Evolutionary conservation across 176 grass and related monocot genomes (phyloP).

Genomic region (Carex cristatella): DNA sequence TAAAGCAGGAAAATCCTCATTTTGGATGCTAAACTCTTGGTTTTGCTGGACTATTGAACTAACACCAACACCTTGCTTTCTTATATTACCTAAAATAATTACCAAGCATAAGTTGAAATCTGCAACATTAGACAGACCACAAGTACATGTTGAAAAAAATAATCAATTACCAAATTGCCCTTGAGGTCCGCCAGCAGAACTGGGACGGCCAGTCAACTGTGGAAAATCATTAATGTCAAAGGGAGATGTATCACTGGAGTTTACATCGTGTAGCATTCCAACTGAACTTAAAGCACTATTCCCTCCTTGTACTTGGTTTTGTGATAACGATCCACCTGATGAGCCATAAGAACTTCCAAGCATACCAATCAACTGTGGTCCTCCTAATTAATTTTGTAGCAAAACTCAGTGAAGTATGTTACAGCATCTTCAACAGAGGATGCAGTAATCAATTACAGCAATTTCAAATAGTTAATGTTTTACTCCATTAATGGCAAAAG

Average conservation of each 20-base stretch:
- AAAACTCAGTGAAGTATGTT: background rate
- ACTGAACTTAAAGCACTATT: slow-evolving; percentile 79
- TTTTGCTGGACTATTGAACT: slow-evolving; percentile 76
- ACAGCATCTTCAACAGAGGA: background rate
- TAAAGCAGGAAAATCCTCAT: slow-evolving; percentile 94
- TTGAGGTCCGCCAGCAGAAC: slow-evolving; percentile 80
- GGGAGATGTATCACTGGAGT: slow-evolving; percentile 57
- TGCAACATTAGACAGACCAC: background rate
- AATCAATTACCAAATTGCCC: slow-evolving; percentile 86
- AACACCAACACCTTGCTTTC: slow-evolving; percentile 91
- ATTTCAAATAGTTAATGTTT: background rate
- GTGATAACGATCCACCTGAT: slow-evolving; percentile 64
- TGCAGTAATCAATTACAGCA: background rate
- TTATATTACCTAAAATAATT: slow-evolving; percentile 60
- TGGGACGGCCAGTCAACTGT: slow-evolving; percentile 85
- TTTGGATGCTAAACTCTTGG: slow-evolving; percentile 96
- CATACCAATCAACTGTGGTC: slow-evolving; percentile 78
- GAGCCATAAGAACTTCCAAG: slow-evolving; percentile 79
- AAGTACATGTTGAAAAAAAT: background rate
- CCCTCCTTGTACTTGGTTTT: slow-evolving; percentile 80
- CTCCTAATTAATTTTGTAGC: slow-evolving; percentile 6
- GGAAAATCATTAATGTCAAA: slow-evolving; percentile 99
- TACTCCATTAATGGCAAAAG: background rate
- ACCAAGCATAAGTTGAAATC: background rate
- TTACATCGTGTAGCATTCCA: slow-evolving; percentile 87